These are phyloP conservation scores for Edaphochlamys debaryana DNA, from an alignment of 139 green algal species.

Conservation along the genomic window DNA sequence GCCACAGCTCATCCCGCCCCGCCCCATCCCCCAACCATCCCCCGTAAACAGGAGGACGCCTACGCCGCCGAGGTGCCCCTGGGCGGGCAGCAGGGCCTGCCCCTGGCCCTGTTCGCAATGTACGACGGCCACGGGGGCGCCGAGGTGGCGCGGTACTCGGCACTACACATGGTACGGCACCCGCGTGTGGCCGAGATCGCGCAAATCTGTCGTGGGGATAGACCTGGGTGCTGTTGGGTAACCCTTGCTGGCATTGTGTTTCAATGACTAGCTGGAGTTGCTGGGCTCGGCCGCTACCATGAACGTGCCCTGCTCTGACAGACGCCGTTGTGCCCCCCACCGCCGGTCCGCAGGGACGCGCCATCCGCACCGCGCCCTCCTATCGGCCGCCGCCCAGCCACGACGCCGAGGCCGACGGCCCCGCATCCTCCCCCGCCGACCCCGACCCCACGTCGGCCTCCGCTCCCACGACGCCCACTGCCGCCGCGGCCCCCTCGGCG, in stretches of 20 bases:
- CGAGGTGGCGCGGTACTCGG: constrained; percentile 28
- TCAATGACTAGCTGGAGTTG: not conserved
- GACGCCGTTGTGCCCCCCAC: not conserved
- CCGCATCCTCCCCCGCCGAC: too few relatives aligned
- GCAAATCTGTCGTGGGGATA: not conserved
- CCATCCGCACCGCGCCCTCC: constrained; percentile 9
- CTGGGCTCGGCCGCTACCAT: not conserved
- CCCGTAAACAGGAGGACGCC: constrained; percentile 23
- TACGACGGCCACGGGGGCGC: constrained; percentile 38
- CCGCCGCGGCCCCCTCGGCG: too few relatives aligned
- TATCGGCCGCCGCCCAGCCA: not conserved
- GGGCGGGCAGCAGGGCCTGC: not conserved
- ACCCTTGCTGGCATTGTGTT: too few relatives aligned
- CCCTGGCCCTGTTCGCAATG: not conserved
- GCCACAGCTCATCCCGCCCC: not conserved
- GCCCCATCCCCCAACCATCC: not conserved
- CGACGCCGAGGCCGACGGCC: too few relatives aligned
- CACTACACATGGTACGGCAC: constrained; percentile 31
- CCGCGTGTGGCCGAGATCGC: not conserved
- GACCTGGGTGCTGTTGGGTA: not conserved
- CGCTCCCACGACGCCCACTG: not conserved
- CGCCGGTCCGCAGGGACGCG: not conserved
- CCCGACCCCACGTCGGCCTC: not conserved
- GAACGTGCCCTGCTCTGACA: not conserved
- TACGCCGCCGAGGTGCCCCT: constrained; percentile 32